Base-by-base conservation (phyloP, 73 alveolate species). In the Effrenium voratum region DNA sequence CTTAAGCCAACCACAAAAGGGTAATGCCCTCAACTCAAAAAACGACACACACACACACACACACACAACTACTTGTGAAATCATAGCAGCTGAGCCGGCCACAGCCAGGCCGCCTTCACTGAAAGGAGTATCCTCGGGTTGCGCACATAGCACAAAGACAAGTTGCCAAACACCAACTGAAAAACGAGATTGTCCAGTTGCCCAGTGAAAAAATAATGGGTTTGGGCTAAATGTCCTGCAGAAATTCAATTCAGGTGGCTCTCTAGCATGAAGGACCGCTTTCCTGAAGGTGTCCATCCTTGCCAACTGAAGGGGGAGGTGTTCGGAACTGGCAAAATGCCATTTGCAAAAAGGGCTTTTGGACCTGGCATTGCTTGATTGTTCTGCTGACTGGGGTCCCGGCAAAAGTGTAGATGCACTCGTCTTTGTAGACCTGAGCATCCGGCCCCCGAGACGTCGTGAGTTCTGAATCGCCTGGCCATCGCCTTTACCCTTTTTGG, bases 101-200 rank as follows among this genome's bases (percentile, higher is more conserved):
- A 60, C 95, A 32, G 97, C 97, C 76, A 90, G 38, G 43, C 97
- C 97, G n/a, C 87, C 76, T 55, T 90, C 97, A 40, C 87, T 66
- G 97, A 90, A 90, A 12, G 97, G 97, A 12, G 97, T 90, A 40
- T 90, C 97, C 97, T 90, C 41, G 34, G 59, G 85, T 2, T 43
- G 41, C 49, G 41, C 26, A 43, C 46, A 41, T 75, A 15, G 46
- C 55, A 32, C 32, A 36, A 22, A 16, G 10, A n/a, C 52, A 38
- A 24, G 30, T 2, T 75, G 16, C 16, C 38, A 28, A 41, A 24
- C 15, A 24, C 16, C 34, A 5, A 41, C 19, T 32, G 3, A 15
- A n/a, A 52, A 30, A 5, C 45, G 49, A 34, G 2, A 8, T 72
- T 5, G 46, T 22, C 50, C 49, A 3, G 46, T 34, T 3, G 4